These are phyloP conservation scores for Fusarium sp. DNA, from an alignment of 2,329 filamentous ascomycete genomes.

Conservation along the genomic window DNA sequence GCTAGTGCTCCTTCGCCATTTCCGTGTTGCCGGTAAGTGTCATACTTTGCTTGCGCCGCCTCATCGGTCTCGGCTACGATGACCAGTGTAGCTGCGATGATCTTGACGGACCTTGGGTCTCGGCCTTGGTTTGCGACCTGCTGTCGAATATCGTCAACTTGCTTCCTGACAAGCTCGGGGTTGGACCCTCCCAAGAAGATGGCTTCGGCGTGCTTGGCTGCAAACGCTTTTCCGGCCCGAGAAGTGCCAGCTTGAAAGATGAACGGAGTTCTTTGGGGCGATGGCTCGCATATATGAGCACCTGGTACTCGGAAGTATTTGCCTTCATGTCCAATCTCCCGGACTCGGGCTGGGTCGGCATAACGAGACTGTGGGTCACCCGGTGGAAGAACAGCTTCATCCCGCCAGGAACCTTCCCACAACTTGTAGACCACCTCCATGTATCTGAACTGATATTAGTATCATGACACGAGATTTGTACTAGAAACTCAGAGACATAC, in stretches of 20 bases:
- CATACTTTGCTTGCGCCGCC: slow-evolving; percentile 15
- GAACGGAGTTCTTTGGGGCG: slow-evolving; percentile 19
- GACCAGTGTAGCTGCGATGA: background rate
- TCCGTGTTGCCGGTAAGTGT: background rate
- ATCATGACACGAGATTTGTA: background rate
- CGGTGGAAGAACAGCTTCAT: slow-evolving; percentile 49
- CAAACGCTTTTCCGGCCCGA: slow-evolving; percentile 21
- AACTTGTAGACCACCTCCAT: background rate
- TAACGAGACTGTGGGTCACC: slow-evolving; percentile 62
- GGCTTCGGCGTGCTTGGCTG: slow-evolving; percentile 26
- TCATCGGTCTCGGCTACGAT: slow-evolving; percentile 10
- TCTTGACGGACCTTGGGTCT: slow-evolving; percentile 4
- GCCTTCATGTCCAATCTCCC: slow-evolving; percentile 72
- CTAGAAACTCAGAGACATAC: background rate
- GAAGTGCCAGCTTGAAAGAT: slow-evolving; percentile 22
- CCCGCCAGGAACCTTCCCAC: slow-evolving; percentile 24
- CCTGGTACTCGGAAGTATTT: slow-evolving; percentile 61
- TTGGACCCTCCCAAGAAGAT: slow-evolving; percentile 10
- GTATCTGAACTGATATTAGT: no score
- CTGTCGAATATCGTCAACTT: background rate
- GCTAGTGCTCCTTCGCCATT: slow-evolving; percentile 7
- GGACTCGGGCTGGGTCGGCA: slow-evolving; percentile 59
- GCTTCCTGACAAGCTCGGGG: background rate
- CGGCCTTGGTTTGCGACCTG: background rate
- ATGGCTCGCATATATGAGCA: slow-evolving; percentile 4